Evolutionary conservation across 176 grass and related monocot species (phyloP).

Genomic region (Alopecurus myosuroides): DNA sequence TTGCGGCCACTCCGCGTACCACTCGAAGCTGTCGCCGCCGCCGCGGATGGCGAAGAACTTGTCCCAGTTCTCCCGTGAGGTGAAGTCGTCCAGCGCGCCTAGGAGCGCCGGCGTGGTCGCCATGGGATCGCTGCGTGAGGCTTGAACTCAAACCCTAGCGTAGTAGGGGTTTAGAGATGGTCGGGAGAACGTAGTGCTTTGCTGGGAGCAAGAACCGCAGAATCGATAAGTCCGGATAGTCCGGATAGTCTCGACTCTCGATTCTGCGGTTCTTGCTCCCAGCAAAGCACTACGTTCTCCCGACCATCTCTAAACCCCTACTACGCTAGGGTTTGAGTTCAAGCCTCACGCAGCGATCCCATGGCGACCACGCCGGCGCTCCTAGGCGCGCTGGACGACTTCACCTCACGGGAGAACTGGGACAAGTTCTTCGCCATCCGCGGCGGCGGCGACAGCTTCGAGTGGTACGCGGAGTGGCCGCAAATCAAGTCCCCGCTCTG

Average conservation of each 20-base stretch:
- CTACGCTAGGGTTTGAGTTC: slow-evolving; percentile 20
- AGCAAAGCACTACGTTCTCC: no score
- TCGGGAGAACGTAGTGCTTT: no score
- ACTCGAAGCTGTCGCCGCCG: slow-evolving; percentile 82
- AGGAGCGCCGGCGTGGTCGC: slow-evolving; percentile 42
- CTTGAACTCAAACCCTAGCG: slow-evolving; percentile 17
- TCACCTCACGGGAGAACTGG: slow-evolving; percentile 98
- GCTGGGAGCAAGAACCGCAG: not conserved
- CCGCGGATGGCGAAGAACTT: slow-evolving; percentile 89
- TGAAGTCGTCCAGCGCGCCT: slow-evolving; percentile 79
- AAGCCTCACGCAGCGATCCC: not conserved
- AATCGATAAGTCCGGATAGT: no score
- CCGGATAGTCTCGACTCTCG: no score
- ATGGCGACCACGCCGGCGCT: slow-evolving; percentile 44
- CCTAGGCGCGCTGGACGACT: slow-evolving; percentile 71
- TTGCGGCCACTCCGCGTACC: slow-evolving; percentile 89
- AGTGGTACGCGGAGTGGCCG: slow-evolving; percentile 96
- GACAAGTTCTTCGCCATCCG: slow-evolving; percentile 92
- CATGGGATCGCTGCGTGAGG: slow-evolving; percentile 30
- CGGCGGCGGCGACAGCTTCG: slow-evolving; percentile 79
- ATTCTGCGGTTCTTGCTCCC: not conserved
- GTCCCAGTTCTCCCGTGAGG: slow-evolving; percentile 97
- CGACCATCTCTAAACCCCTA: slow-evolving; percentile 16
- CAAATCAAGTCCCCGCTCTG: slow-evolving; percentile 55
- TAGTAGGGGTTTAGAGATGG: slow-evolving; percentile 19